Conservation (phyloP, 441 rosid genomes). For the Rhodomyrtus psidioides region DNA sequence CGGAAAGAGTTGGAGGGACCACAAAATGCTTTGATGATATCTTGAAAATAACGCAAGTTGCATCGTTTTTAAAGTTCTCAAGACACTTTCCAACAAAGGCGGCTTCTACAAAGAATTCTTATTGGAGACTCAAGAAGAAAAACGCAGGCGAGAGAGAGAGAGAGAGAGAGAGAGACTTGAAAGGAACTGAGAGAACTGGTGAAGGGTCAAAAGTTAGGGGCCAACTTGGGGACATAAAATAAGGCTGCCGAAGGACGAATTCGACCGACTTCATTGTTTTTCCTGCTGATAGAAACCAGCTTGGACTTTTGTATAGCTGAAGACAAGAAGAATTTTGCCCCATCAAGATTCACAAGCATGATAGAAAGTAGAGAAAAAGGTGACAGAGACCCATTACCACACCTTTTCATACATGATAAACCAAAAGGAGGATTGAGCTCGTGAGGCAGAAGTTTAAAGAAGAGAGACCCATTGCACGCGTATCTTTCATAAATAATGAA, state of each 20-base stretch:
- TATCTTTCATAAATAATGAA: not conserved
- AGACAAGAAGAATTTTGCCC: conserved; percentile 27
- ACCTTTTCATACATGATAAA: not conserved
- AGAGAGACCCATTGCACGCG: not conserved
- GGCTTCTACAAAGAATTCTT: not conserved
- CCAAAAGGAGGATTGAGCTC: not conserved
- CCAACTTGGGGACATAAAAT: not conserved
- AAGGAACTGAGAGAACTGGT: not conserved
- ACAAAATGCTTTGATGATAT: not conserved
- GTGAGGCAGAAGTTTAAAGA: not conserved
- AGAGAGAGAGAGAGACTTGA: not conserved
- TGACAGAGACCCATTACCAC: conserved; percentile 15
- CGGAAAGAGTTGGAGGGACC: not conserved
- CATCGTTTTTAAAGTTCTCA: not conserved
- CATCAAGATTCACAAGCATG: conserved; percentile 35
- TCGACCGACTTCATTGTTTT: conserved; percentile 2
- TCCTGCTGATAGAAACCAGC: conserved; percentile 25
- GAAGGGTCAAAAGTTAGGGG: not conserved
- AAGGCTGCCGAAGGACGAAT: conserved; percentile 9
- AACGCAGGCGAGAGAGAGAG: not conserved
- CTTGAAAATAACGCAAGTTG: not conserved
- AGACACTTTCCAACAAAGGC: not conserved
- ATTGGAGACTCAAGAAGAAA: not conserved
- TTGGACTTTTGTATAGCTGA: conserved; percentile 43
- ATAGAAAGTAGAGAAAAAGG: conserved; percentile 25